A percentile compares a stretch with the other conserved stretches of the same genome.
Evolutionary conservation across 352 stramenopile species (phyloP).

Genomic region (Globisporangium heterothallicum): DNA sequence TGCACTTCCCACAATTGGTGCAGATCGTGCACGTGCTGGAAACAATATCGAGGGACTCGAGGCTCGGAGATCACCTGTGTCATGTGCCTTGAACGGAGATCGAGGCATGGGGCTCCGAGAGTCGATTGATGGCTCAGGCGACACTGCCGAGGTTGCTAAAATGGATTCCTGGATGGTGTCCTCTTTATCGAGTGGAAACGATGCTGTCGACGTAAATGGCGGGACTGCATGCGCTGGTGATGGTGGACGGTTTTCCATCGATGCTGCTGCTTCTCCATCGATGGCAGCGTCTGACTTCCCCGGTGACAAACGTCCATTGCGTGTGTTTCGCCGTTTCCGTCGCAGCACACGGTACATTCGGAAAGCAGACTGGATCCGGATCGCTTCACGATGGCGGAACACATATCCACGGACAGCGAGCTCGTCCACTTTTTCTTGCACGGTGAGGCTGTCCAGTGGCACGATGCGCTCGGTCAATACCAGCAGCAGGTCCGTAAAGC

Average conservation of each 20-base stretch:
- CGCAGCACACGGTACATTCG: constrained; percentile 48
- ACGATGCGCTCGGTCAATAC: constrained; percentile 65
- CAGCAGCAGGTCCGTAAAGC: constrained; percentile 67
- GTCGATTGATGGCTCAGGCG: constrained; percentile 1
- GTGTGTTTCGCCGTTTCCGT: constrained; percentile 3
- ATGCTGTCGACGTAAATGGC: not conserved
- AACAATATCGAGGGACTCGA: not conserved
- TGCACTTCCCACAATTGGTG: not conserved
- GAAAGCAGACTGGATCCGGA: constrained; percentile 63
- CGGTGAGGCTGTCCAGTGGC: constrained; percentile 61
- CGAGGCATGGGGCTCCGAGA: constrained; percentile 5
- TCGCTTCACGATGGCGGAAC: constrained; percentile 45
- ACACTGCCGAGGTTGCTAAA: constrained; percentile 9
- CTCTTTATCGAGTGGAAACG: not conserved
- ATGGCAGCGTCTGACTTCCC: not conserved
- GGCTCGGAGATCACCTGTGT: not conserved
- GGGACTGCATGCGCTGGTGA: not conserved
- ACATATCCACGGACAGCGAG: constrained; percentile 67
- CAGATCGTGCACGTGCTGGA: constrained; percentile 1
- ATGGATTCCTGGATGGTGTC: constrained; percentile 11
- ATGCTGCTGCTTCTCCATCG: not conserved
- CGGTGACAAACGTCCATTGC: not conserved
- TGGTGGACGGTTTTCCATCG: not conserved
- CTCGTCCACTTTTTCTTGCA: constrained; percentile 82
- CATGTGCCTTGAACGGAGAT: constrained; percentile 3